Conservation (phyloP, 1,284 basidiomycete genomes). For the Apiotrichum mycotoxinovorans region DNA sequence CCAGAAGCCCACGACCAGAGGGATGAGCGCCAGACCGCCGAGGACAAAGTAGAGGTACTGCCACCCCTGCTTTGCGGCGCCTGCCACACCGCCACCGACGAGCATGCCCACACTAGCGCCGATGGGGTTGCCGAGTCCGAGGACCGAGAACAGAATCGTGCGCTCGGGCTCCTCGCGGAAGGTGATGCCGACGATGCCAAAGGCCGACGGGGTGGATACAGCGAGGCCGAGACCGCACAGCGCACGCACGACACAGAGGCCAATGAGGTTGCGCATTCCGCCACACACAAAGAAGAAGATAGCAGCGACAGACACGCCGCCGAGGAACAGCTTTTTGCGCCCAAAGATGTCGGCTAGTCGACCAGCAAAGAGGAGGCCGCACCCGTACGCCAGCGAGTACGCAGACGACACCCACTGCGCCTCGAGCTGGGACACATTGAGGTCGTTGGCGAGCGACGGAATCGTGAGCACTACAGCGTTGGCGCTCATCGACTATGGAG, state of each 20-base stretch:
- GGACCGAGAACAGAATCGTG: conserved; percentile 36
- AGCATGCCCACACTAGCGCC: conserved; percentile 28
- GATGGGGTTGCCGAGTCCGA: conserved; percentile 33
- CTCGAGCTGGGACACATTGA: conserved; percentile 32
- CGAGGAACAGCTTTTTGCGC: conserved; percentile 40
- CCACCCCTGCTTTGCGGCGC: conserved; percentile 21
- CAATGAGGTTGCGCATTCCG: conserved; percentile 17
- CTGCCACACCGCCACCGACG: conserved; percentile 28
- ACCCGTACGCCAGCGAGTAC: conserved; percentile 47
- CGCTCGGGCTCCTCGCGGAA: conserved; percentile 32
- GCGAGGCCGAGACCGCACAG: conserved; percentile 23
- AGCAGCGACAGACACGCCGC: conserved; percentile 25
- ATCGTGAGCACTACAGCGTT: conserved; percentile 32
- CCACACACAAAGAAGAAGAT: conserved; percentile 25
- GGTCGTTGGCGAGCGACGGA: conserved; percentile 42
- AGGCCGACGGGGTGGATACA: conserved; percentile 29
- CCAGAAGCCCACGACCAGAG: conserved; percentile 29
- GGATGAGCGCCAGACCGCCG: conserved; percentile 31
- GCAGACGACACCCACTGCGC: conserved; percentile 49
- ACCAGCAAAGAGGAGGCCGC: conserved; percentile 48
- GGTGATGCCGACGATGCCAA: conserved; percentile 40
- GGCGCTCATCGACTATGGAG: conserved; percentile 10
- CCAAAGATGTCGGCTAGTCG: conserved; percentile 49
- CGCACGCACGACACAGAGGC: conserved; percentile 26
- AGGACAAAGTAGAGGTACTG: conserved; percentile 40